Conservation (phyloP, 345 rosid species). For the Brassica cretica region DNA sequence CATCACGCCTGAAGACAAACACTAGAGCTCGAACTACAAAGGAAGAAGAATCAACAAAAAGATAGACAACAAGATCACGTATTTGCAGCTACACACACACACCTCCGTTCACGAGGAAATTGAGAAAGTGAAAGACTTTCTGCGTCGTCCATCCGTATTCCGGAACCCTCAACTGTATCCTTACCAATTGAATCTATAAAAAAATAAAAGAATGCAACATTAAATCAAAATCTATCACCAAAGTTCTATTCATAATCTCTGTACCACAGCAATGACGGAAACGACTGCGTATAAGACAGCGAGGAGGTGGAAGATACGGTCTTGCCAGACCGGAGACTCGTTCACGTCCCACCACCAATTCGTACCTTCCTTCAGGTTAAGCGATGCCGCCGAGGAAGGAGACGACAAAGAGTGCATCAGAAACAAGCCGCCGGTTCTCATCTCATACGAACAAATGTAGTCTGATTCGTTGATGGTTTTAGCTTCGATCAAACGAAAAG, state of each 20-base stretch:
- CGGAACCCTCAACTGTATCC: constrained; percentile 86
- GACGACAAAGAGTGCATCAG: constrained; percentile 25
- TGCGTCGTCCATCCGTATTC: constrained; percentile 97
- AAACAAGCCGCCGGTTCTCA: constrained; percentile 32
- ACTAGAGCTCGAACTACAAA: constrained; percentile 70
- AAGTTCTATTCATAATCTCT: too few relatives aligned
- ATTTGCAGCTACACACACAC: constrained; percentile 38
- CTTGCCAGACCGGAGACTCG: constrained; percentile 58
- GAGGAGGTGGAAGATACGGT: constrained; percentile 49
- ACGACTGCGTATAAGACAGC: constrained; percentile 53
- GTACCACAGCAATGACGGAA: constrained; percentile 62
- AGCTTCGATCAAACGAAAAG: constrained; percentile 3
- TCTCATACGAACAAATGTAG: neutral
- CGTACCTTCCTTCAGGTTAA: constrained; percentile 13
- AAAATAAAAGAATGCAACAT: neutral
- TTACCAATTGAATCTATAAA: constrained; percentile 66
- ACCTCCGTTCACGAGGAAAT: constrained; percentile 89
- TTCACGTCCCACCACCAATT: constrained; percentile 61
- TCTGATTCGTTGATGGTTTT: constrained; percentile 7
- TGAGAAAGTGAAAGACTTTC: constrained; percentile 92
- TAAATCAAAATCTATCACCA: too few relatives aligned
- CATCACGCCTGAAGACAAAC: constrained; percentile 63
- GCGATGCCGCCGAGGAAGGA: constrained; percentile 22
- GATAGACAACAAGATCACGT: neutral
- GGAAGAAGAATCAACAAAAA: neutral